Conservation (phyloP, 2,329 filamentous ascomycete species). For the Trichoderma citrinoviride region DNA sequence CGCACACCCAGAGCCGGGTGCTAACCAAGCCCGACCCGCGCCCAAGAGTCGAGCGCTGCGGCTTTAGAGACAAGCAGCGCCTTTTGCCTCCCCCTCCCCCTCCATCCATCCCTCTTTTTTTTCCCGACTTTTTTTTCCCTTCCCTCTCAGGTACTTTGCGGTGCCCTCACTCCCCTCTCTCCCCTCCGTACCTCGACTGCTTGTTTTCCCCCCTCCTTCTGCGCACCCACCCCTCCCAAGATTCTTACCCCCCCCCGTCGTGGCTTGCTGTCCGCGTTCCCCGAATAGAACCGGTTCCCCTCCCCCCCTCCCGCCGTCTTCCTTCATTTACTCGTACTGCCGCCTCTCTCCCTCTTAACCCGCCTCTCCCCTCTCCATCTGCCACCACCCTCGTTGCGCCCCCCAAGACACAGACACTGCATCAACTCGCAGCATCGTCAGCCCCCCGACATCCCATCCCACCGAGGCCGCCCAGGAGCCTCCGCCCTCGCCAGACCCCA, state of each 20-base stretch:
- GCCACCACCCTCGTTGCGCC: conserved; percentile 20
- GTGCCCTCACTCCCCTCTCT: background rate
- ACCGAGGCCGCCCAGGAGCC: conserved; percentile 33
- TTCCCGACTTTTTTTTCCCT: background rate
- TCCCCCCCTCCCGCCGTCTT: conserved; percentile 25
- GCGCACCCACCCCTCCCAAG: conserved; percentile 21
- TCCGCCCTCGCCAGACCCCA: conserved; percentile 28
- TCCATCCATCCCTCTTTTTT: background rate
- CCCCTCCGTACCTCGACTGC: background rate
- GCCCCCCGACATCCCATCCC: conserved; percentile 26
- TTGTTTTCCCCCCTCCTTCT: conserved; percentile 19
- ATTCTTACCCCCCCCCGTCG: conserved; percentile 21
- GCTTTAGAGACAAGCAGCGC: background rate
- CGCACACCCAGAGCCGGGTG: no score
- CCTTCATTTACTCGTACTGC: conserved; percentile 24
- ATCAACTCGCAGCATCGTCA: conserved; percentile 28
- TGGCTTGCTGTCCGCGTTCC: conserved; percentile 20
- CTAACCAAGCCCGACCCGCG: no score
- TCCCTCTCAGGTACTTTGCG: background rate
- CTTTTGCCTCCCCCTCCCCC: conserved; percentile 5
- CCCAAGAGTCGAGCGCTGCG: background rate
- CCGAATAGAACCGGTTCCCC: conserved; percentile 32
- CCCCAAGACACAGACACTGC: conserved; percentile 28
- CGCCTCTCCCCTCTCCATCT: conserved; percentile 23
- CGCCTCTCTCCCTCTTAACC: conserved; percentile 26